A percentile compares a stretch with the other conserved stretches of the same genome.
These are phyloP conservation scores for Haematococcus lacustris DNA, from an alignment of 139 green algal species.

Conservation along the genomic window DNA sequence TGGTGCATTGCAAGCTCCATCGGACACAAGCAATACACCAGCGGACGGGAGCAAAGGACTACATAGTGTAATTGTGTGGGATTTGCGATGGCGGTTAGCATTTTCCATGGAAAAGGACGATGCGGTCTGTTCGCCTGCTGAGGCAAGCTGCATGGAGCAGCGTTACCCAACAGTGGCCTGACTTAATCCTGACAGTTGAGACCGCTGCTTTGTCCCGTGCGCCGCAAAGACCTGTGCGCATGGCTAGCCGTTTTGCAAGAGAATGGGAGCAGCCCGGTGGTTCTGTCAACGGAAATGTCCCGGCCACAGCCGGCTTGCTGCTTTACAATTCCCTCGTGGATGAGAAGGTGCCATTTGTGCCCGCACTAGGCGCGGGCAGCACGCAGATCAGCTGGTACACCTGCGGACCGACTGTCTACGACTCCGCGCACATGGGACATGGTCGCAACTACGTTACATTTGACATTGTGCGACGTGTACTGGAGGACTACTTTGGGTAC, in stretches of 20 bases:
- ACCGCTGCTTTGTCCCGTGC: not conserved
- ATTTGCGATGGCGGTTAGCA: too few species aligned
- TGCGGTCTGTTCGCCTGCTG: not conserved
- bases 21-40: not conserved
- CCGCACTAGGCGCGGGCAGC: slow-evolving; percentile 46
- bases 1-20: not conserved
- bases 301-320: slow-evolving; percentile 17
- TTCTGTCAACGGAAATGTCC: not conserved
- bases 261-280: not conserved
- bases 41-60: too few species aligned
- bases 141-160: not conserved
- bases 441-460: slow-evolving; percentile 97
- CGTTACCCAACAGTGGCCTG: not conserved
- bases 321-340: slow-evolving; percentile 83
- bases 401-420: slow-evolving; percentile 96
- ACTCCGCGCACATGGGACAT: slow-evolving; percentile 90
- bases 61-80: too few species aligned
- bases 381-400: slow-evolving; percentile 85
- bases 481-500: slow-evolving; percentile 97
- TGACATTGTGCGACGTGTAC: slow-evolving; percentile 89
- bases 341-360: slow-evolving; percentile 79
- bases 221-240: not conserved
- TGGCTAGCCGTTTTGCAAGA: not conserved
- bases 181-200: not conserved
- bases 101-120: too few species aligned